phyloP scores from a whole-genome alignment of 2,329 filamentous ascomycete genomes.

The Dothistroma septosporum region DNA sequence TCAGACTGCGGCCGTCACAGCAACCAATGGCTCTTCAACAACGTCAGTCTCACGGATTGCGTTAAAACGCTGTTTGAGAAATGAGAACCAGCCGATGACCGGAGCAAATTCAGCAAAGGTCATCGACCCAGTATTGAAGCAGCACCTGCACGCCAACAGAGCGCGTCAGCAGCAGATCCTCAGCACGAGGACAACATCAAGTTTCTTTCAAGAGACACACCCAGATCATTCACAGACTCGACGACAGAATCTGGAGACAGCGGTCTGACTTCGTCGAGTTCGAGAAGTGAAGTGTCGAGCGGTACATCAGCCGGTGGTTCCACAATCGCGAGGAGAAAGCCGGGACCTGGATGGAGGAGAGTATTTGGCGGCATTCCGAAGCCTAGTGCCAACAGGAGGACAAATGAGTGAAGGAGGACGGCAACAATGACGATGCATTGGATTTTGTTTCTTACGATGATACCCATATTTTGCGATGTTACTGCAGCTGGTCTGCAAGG shows the following conservation, averaged over 20 bases:
- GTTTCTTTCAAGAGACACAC: conserved; percentile 1
- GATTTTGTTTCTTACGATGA: neutral
- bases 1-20: conserved; percentile 46
- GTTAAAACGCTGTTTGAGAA: conserved; percentile 33
- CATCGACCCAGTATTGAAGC: conserved; percentile 5
- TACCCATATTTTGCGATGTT: neutral
- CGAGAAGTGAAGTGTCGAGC: neutral
- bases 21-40: conserved; percentile 51
- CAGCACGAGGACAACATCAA: conserved; percentile 5
- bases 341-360: neutral
- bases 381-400: neutral
- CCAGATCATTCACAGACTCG: conserved; percentile 5
- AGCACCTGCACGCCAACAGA: neutral
- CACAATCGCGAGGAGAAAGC: neutral
- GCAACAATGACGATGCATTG: neutral
- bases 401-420: neutral
- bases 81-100: conserved; percentile 13
- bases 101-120: conserved; percentile 3
- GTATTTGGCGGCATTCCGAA: neutral
- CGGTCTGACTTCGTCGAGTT: neutral
- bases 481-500: neutral
- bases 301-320: neutral
- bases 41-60: conserved; percentile 46
- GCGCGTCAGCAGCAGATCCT: neutral
- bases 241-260: conserved; percentile 7